phyloP scores from a whole-genome alignment of 306 rosid species.

The Hippophae rhamnoides region DNA sequence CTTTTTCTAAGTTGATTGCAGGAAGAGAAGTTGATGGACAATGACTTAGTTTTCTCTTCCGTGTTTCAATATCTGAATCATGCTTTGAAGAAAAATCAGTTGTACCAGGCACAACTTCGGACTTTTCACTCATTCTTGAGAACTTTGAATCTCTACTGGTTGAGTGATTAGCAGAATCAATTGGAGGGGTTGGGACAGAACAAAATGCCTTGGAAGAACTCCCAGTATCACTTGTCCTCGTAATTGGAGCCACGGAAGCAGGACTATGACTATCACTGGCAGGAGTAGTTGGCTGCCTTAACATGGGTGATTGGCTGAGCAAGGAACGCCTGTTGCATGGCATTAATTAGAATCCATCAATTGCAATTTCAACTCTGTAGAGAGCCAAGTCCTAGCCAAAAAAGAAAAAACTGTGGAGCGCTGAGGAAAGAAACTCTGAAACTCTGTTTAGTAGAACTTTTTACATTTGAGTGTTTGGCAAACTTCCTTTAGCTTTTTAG shows the following conservation, averaged over 20 bases:
- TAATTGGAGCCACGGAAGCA: slow-evolving; percentile 22
- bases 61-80: slow-evolving; percentile 26
- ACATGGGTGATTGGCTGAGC: slow-evolving; percentile 76
- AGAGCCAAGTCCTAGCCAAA: neutral
- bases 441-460: neutral
- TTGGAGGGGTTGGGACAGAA: slow-evolving; percentile 28
- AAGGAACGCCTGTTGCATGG: slow-evolving; percentile 68
- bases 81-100: slow-evolving; percentile 17
- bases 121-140: slow-evolving; percentile 17
- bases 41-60: slow-evolving; percentile 47
- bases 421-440: neutral
- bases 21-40: slow-evolving; percentile 41
- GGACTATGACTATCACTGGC: slow-evolving; percentile 37
- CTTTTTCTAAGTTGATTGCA: slow-evolving; percentile 46
- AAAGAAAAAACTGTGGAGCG: neutral
- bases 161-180: slow-evolving; percentile 26
- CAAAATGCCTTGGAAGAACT: slow-evolving; percentile 31
- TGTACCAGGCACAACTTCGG: slow-evolving; percentile 32
- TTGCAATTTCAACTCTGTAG: slow-evolving; percentile 5
- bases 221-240: slow-evolving; percentile 33
- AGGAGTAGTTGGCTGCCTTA: slow-evolving; percentile 23
- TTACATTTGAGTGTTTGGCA: too few species aligned
- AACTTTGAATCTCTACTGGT: slow-evolving; percentile 25
- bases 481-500: too few species aligned
- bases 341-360: neutral